Conservation (phyloP, 768 basidiomycete species). For the Leucocoprinus sp. region DNA sequence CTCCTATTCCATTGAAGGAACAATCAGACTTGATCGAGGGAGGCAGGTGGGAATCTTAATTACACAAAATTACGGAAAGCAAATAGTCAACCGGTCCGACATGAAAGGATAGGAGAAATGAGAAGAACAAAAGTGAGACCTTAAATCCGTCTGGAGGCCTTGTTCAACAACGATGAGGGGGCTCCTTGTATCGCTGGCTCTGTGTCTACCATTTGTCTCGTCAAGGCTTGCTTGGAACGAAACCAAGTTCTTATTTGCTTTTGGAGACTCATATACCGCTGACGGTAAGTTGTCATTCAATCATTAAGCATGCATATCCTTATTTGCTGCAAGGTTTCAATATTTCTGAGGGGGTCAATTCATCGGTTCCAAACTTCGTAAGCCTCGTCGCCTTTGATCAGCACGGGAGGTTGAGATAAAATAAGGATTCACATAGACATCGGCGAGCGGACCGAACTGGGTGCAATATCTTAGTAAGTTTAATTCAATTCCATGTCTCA, state of each 20-base stretch:
- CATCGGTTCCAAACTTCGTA: constrained; percentile 43
- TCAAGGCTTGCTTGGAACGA: constrained; percentile 40
- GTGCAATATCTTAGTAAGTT: constrained; percentile 41
- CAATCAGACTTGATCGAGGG: no score
- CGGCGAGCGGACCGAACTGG: constrained; percentile 60
- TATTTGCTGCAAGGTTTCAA: constrained; percentile 36
- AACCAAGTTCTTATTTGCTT: constrained; percentile 49
- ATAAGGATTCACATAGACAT: constrained; percentile 31
- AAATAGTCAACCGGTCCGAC: no score
- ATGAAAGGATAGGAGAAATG: no score
- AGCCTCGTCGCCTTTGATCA: constrained; percentile 13
- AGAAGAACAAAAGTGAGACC: no score
- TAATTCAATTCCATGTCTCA: background rate
- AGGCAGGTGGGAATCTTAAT: no score
- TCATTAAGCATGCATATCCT: background rate
- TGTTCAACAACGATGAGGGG: background rate
- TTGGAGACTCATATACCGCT: constrained; percentile 58
- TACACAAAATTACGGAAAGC: no score
- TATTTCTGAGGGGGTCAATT: constrained; percentile 45
- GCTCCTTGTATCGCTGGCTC: background rate
- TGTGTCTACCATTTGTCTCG: constrained; percentile 8
- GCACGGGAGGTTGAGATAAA: background rate
- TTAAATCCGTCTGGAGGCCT: no score
- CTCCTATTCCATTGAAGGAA: no score
- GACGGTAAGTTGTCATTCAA: constrained; percentile 23